Evolutionary conservation across 2,329 filamentous ascomycete species (phyloP), one percentile per base, ranked within the genome.

Genomic region (Aspergillus japonicus): DNA sequence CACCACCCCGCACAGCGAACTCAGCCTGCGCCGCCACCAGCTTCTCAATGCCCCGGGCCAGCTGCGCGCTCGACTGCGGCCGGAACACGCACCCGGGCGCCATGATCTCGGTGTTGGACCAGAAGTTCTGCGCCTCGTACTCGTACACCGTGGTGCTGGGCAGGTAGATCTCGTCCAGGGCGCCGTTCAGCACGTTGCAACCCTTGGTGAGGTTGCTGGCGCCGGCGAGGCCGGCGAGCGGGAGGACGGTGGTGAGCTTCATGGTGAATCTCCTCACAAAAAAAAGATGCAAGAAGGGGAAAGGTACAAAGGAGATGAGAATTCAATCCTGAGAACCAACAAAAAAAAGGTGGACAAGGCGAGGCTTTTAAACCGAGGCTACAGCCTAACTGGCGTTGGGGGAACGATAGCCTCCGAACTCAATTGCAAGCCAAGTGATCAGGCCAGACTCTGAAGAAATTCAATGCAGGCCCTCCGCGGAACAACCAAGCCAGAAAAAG

Each of bases 51-150:
- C 64, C 72, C 21, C 66, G 5, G 1, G 67, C 68, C 26, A 75
- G 57, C 33, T 74, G 63, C 3, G 39, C 50, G 26, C 65, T 67
- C 3, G 65, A 69, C 39, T 68, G 59, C 14, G 73, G 73, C 19
- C 73, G 72, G 61, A 73, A 74, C n/a, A 75, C 68, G 50, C 73
- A 75, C 8, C 63, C 66, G 4, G 73, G 72, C 26, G 63, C 65
- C 63, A 73, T 61, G 42, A 73, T 64, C 66, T 75, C 70, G 11
- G 72, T 75, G 60, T 74, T 73, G 12, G 73, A 74, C 73, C 73
- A 74, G 63, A 75, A 75, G 50, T 72, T 62, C 51, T 68, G 60
- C 29, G 66, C 57, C 61, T 75, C 72, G 54, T 72, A 71, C 11
- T 67, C 52, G 61, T 75, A 75, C 5, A 74, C 71, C 3, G 47